Evolutionary conservation across 768 basidiomycete genomes (phyloP).

Genomic region (Termitomyces sp.): DNA sequence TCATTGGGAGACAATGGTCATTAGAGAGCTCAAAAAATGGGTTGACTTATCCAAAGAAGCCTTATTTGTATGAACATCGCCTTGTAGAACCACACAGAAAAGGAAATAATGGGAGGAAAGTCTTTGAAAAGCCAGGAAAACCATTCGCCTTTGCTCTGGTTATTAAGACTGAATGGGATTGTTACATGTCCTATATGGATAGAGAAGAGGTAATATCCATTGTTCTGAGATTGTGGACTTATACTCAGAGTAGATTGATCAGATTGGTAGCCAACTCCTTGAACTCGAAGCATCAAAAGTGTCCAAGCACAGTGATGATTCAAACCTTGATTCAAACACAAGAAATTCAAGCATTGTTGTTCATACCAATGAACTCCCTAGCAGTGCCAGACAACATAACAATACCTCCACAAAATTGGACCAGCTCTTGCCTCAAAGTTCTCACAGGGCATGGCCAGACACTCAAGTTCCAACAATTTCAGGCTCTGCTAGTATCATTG

Average conservation of each 20-base stretch:
- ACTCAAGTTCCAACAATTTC: not conserved
- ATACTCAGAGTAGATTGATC: too few species aligned
- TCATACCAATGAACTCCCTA: not conserved
- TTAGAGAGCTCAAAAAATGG: not conserved
- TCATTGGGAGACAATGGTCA: not conserved
- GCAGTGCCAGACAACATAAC: too few species aligned
- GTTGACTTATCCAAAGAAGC: not conserved
- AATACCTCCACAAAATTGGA: too few species aligned
- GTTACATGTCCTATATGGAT: not conserved
- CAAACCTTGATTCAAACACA: not conserved
- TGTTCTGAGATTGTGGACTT: not conserved
- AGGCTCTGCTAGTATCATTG: not conserved
- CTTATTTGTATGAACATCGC: not conserved
- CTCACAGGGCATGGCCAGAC: not conserved
- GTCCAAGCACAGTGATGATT: not conserved
- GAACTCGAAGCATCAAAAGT: not conserved
- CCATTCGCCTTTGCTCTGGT: not conserved
- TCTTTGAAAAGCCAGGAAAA: slow-evolving; percentile 2
- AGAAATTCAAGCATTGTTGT: not conserved
- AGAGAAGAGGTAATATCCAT: not conserved
- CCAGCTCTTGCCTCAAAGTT: too few species aligned
- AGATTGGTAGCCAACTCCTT: too few species aligned
- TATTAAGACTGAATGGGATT: not conserved
- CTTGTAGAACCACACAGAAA: not conserved
- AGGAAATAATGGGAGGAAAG: not conserved